Percentiles rank a stretch among this genome's conserved stretches.
phyloP scores from a whole-genome alignment of 2,329 filamentous ascomycete genomes.

The Xylariaceae sp. region DNA sequence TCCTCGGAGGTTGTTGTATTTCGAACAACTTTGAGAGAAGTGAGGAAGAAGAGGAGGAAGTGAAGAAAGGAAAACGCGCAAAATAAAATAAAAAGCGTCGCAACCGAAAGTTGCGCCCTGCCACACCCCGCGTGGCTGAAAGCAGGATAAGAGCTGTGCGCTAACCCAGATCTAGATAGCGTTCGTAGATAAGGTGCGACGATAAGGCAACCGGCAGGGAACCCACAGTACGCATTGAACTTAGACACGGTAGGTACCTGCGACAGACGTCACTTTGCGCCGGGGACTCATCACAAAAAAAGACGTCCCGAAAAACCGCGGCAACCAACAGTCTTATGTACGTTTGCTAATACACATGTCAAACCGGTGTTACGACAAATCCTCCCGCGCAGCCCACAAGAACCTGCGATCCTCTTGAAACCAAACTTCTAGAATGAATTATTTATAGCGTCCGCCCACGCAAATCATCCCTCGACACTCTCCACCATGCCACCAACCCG shows the following conservation, averaged over 20 bases:
- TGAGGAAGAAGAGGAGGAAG: slow-evolving; percentile 3
- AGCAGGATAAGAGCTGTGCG: not conserved
- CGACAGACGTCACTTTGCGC: not conserved
- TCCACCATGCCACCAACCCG: slow-evolving; percentile 16
- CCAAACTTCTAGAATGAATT: slow-evolving; percentile 10
- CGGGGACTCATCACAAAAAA: not conserved
- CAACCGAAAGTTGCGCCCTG: not conserved
- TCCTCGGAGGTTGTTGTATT: slow-evolving; percentile 17
- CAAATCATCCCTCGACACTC: not conserved
- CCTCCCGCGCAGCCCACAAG: not conserved
- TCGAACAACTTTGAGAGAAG: slow-evolving; percentile 11
- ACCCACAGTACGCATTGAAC: not conserved
- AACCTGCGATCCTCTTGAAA: not conserved
- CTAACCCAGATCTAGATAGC: slow-evolving; percentile 1
- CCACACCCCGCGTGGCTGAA: not conserved
- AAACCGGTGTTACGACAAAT: not conserved
- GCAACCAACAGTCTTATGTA: not conserved
- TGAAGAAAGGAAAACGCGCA: not conserved
- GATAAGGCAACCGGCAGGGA: not conserved
- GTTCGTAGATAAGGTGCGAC: not conserved
- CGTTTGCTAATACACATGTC: not conserved
- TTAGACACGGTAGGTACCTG: not conserved
- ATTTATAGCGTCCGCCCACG: slow-evolving; percentile 6
- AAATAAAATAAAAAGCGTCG: too few relatives aligned
- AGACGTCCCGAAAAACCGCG: not conserved